Evolutionary conservation across 495 filamentous ascomycete species (phyloP).

Genomic region (Clavariopsis aquatica): DNA sequence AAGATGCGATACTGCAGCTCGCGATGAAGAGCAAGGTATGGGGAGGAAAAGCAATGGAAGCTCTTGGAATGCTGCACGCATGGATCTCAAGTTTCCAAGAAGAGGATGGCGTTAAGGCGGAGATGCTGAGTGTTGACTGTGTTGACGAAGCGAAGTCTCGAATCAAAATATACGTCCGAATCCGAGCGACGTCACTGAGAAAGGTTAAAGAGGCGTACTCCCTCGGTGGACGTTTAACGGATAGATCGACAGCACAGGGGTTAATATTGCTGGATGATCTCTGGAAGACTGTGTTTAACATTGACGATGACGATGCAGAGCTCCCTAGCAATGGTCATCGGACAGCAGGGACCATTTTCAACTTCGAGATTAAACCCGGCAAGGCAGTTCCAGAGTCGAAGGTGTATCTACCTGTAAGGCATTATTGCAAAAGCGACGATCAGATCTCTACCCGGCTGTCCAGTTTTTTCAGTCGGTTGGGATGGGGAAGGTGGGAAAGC

Average conservation of each 20-base stretch:
- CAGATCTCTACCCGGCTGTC: constrained; percentile 4
- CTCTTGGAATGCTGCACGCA: no score
- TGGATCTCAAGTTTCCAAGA: constrained; percentile 12
- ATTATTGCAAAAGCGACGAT: constrained; percentile 41
- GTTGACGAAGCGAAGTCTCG: constrained; percentile 40
- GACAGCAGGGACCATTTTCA: constrained; percentile 47
- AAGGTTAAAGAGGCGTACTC: constrained; percentile 42
- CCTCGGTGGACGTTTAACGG: constrained; percentile 37
- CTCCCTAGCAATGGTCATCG: constrained; percentile 37
- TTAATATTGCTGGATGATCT: constrained; percentile 15
- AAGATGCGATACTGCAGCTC: neutral
- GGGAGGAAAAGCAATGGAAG: no score
- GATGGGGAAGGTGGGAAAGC: no score
- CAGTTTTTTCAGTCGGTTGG: no score
- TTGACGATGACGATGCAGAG: constrained; percentile 14
- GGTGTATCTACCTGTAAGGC: constrained; percentile 44
- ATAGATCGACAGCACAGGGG: constrained; percentile 15
- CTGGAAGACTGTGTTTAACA: constrained; percentile 7
- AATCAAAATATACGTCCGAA: constrained; percentile 47
- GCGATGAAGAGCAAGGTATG: neutral
- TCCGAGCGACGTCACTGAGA: constrained; percentile 38
- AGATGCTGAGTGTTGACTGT: constrained; percentile 46
- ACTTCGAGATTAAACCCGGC: constrained; percentile 42
- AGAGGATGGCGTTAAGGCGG: constrained; percentile 30
- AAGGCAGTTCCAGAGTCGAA: constrained; percentile 39